A percentile compares a stretch with the other conserved stretches of the same genome.
phyloP scores from a whole-genome alignment of 768 basidiomycete species.

The Lyophyllum atratum region DNA sequence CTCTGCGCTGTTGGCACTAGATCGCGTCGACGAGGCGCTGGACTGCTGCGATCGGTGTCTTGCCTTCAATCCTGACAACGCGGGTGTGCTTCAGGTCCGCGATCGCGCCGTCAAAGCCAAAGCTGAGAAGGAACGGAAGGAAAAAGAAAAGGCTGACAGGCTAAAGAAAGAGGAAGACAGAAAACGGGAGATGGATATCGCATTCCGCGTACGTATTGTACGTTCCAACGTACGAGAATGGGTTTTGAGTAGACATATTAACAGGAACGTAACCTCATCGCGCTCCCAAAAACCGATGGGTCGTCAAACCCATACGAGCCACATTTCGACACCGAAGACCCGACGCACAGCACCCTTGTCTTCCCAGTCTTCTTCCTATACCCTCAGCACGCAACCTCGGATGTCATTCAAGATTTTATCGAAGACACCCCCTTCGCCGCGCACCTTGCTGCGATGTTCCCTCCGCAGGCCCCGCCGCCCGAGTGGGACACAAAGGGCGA shows the following conservation, averaged over 20 bases:
- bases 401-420: constrained; percentile 83
- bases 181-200: constrained; percentile 52
- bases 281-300: constrained; percentile 51
- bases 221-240: background rate
- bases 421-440: constrained; percentile 83
- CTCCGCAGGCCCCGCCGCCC: constrained; percentile 62
- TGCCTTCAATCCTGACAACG: constrained; percentile 57
- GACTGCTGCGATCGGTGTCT: constrained; percentile 81
- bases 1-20: constrained; percentile 72
- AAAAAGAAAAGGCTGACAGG: constrained; percentile 50
- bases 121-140: constrained; percentile 50
- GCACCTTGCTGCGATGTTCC: constrained; percentile 84
- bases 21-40: constrained; percentile 75
- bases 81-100: constrained; percentile 49
- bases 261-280: constrained; percentile 76
- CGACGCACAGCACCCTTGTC: constrained; percentile 60
- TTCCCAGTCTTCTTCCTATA: constrained; percentile 93
- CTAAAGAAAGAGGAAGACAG: constrained; percentile 52
- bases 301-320: constrained; percentile 61
- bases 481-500: constrained; percentile 76
- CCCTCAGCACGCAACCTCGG: constrained; percentile 86
- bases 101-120: constrained; percentile 49
- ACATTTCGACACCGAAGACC: constrained; percentile 67
- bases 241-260: background rate
- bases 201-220: constrained; percentile 58